These are phyloP conservation scores for Metarhizium album DNA, from an alignment of 2,329 filamentous ascomycete species.

Conservation along the genomic window DNA sequence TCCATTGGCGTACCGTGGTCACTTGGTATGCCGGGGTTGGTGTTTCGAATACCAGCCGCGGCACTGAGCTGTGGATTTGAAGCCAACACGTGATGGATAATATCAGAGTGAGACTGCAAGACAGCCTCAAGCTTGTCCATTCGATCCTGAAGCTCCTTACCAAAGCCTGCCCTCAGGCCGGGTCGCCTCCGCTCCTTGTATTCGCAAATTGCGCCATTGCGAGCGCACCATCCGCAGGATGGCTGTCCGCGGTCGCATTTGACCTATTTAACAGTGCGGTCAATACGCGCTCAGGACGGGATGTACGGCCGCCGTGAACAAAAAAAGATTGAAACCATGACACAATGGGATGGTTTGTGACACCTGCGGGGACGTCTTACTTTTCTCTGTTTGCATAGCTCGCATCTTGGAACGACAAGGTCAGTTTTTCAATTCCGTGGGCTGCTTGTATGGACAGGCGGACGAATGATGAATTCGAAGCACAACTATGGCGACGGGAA, in stretches of 20 bases:
- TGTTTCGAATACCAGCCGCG: conserved; percentile 34
- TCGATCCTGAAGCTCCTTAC: conserved; percentile 61
- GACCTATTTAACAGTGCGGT: conserved; percentile 31
- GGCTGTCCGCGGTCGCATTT: conserved; percentile 70
- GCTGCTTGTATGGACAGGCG: background rate
- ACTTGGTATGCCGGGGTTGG: conserved; percentile 39
- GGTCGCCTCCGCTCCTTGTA: conserved; percentile 62
- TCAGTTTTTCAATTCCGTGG: conserved; percentile 24
- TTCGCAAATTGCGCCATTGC: conserved; percentile 52
- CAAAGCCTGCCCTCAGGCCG: conserved; percentile 56
- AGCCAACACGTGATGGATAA: conserved; percentile 47
- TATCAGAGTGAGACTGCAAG: conserved; percentile 53
- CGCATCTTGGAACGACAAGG: conserved; percentile 42
- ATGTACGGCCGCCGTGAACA: too few relatives aligned
- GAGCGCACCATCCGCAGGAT: conserved; percentile 56
- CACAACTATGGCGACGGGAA: background rate
- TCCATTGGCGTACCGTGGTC: conserved; percentile 48
- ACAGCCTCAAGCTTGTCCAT: conserved; percentile 60
- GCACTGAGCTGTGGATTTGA: conserved; percentile 21
- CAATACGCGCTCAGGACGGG: background rate
- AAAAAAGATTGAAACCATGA: background rate
- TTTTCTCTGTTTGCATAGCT: conserved; percentile 74
- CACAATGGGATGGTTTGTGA: background rate
- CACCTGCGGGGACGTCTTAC: conserved; percentile 28
- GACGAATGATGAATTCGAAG: conserved; percentile 10